phyloP scores from a whole-genome alignment of 139 green algal genomes.

The Monoraphidium neglectum region DNA sequence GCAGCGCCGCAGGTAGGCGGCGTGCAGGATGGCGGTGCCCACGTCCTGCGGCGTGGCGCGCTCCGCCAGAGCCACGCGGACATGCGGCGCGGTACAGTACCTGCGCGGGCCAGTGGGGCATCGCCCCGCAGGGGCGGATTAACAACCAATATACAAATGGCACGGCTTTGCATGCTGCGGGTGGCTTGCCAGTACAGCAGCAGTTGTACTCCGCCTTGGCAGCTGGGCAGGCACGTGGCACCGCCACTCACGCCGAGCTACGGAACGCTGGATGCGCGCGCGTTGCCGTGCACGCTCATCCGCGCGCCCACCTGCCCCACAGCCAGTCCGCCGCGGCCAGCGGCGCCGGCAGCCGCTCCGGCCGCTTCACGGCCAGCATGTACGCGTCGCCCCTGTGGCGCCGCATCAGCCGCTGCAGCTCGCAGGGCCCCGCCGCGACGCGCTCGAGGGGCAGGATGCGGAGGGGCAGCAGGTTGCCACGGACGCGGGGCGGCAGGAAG shows the following conservation, averaged over 20 bases:
- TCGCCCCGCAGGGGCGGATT: too few species aligned
- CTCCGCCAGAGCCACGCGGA: constrained; percentile 18
- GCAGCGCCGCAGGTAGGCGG: constrained; percentile 55
- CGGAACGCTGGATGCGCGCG: neutral
- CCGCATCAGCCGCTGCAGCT: constrained; percentile 27
- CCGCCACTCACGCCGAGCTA: neutral
- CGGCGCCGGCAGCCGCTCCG: constrained; percentile 14
- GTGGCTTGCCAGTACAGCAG: neutral
- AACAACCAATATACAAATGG: too few species aligned
- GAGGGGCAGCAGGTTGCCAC: constrained; percentile 42
- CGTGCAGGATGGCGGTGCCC: constrained; percentile 61
- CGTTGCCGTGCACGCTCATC: too few species aligned
- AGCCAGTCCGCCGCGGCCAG: neutral
- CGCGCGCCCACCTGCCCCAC: neutral
- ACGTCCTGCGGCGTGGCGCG: constrained; percentile 47
- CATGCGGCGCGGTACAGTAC: constrained; percentile 17
- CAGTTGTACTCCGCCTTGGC: neutral
- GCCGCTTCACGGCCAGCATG: constrained; percentile 16
- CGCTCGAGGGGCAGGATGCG: constrained; percentile 29
- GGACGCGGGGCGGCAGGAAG: constrained; percentile 44
- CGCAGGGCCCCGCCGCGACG: neutral
- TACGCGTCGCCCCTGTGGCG: constrained; percentile 30
- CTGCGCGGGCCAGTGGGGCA: neutral
- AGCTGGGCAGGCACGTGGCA: too few species aligned
- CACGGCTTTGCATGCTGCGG: too few species aligned